Base-by-base conservation (phyloP, 1,284 basidiomycete species). In the Uromyces viciae-fabae region DNA sequence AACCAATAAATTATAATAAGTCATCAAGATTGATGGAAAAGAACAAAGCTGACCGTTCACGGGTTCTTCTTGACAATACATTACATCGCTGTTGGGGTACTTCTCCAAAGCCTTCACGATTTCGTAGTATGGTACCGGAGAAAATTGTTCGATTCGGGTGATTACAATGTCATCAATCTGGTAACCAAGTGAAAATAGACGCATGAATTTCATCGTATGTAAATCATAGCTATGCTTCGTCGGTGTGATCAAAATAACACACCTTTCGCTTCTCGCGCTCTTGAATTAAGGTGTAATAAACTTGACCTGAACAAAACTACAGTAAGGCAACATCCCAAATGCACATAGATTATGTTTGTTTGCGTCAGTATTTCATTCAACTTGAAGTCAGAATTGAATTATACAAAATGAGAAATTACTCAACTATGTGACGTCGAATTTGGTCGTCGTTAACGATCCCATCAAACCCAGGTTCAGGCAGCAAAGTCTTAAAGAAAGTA, bases 41-140 rank as follows among this genome's bases (percentile, higher is more conserved):
- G 9, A 62, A 42, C 38, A 33, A 46, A 46, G 14, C 40, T 43
- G 43, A 71, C 58, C 66, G 54, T 75, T 76, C 43, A 54, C 46
- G 25, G 56, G 69, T 80, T 84, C 77, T 84, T 91, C 91, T 88
- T 98, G 95, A 84, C 92, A 93, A 93, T 94, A 98, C 75, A 94
- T 88, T 60, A 97, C 86, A 83, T 93, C 92, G 38, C 95, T 94
- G 86, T 99, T 97, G 83, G 95, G 94, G 88, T 98, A 99, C 87
- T 91, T 91, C 89, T 99, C 96, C 52, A 98, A 82, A 2, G 60
- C 71, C 56, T 46, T 25, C 15, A 81, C 64, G 40, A 82, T 66
- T 64, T 66, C 82, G 84, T 98, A 95, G 86, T 98, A 98, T 69
- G 97, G 95, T 89, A 99, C 93, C 0, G 96, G 97, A 56, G 93